Base-by-base conservation (phyloP, 1,284 basidiomycete genomes). In the Leccinum pallidistipes region DNA sequence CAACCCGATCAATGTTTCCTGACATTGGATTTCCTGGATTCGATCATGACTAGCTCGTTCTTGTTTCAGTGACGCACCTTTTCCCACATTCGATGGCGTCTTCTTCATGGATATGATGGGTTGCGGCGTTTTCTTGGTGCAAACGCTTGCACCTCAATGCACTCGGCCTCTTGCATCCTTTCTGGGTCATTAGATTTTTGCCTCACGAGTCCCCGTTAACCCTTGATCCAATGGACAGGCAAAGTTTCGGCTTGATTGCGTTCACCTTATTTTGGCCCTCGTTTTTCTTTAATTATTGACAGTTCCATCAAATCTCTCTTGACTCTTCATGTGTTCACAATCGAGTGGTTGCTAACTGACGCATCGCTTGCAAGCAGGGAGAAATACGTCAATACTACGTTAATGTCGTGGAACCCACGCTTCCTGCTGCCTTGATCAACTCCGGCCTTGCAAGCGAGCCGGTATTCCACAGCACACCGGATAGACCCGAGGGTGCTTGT, bases 311-410 rank as follows among this genome's bases (percentile, higher is more conserved):
- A 56, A 59, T 61, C 50, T 61, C 58, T 61, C 34, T 58, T 55
- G 32, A 57, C 57, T 62, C 51, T 58, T 52, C 60, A 52, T 61
- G 12, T 10, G 47, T 61, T 65, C 56, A 56, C 60, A 27, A 47
- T 24, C 38, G 53, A 60, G 32, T 57, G 55, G 34, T 57, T 40
- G 16, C 45, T 59, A 50, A 59, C 69, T 73, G 56, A 73, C 47
- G 43, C 53, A 14, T 64, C 47, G 56, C 52, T 52, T 60, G 47
- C 55, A 57, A 58, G 55, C 65, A 83, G 83, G 78, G 80, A 16
- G 80, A 82, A 65, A 71, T 86, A 60, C 76, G 73, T 62, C 64
- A 71, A 21, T 89, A 82, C 70, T 89, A 82, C 71, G 56, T 68
- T 31, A 65, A 71, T 11, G 69, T 77, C 21, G 85, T 76, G 36